phyloP scores from a whole-genome alignment of 2,329 filamentous ascomycete genomes.

The Sphaerulina musiva region DNA sequence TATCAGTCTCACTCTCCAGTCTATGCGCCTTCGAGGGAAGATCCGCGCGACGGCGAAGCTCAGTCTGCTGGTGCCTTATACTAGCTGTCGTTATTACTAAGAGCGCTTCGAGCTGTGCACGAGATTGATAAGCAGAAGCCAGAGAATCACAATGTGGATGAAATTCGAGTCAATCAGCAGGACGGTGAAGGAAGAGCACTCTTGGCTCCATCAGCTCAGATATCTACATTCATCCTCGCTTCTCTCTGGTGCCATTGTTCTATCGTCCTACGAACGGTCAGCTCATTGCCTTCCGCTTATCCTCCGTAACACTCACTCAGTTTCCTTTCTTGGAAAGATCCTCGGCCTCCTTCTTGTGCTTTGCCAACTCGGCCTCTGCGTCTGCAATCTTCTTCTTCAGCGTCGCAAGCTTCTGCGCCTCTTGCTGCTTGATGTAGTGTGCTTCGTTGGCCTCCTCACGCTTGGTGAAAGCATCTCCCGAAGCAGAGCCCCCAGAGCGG shows the following conservation, averaged over 20 bases:
- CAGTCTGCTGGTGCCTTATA: no score
- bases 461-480: conserved; percentile 83
- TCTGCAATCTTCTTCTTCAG: conserved; percentile 35
- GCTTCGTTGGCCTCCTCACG: conserved; percentile 85
- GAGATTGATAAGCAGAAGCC: no score
- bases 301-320: neutral
- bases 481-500: conserved; percentile 36
- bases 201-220: conserved; percentile 1
- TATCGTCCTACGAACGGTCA: neutral
- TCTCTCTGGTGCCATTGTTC: neutral
- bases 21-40: no score
- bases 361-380: conserved; percentile 25
- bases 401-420: conserved; percentile 66
- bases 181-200: neutral
- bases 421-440: conserved; percentile 75
- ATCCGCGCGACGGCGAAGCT: no score
- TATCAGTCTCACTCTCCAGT: no score
- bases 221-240: conserved; percentile 3
- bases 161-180: neutral
- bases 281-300: neutral
- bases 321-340: conserved; percentile 15
- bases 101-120: no score
- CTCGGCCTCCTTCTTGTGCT: conserved; percentile 29
- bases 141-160: no score
- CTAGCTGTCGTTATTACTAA: no score